Base-by-base conservation (phyloP, 2,329 filamentous ascomycete genomes). In the Sporothrix sp. region DNA sequence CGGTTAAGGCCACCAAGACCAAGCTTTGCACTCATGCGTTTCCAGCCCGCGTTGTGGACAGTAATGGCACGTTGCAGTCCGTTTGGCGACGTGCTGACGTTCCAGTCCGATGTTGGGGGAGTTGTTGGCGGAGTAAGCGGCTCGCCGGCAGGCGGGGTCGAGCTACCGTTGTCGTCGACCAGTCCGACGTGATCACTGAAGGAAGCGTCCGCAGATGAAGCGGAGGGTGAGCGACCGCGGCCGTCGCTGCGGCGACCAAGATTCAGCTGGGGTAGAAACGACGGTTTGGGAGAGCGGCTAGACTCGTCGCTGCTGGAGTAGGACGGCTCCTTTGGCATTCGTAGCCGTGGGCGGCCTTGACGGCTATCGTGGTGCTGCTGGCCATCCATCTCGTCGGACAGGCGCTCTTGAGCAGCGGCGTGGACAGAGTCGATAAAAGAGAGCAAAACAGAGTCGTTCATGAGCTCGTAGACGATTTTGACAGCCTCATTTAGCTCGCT, bases 371-470 rank as follows among this genome's bases (percentile, higher is more conserved):
- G 28, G 10, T 50, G 46, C 28, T 48, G 42, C 3, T 40, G 20
- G 14, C 46, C 40, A 11, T 49, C 36, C 33, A 8, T 28, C 9
- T 48, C 51, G 18, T 23, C 37, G 14, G 16, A 18, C 7, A 16
- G 23, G 10, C 65, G 66, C 47, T 59, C 33, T 14, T 39, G 52
- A 3, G 48, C 33, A 25, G 38, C 28, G 10, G 43, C 38, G 28
- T 32, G 45, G 27, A 77, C 68, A 0, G 76, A 78, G 56, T 95
- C 91, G 49, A 97, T 75, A 63, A 97, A 98, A 0, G 91, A 90
- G 1, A 95, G 82, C 47, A 97, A 74, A 0, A 97, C 87, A 3
- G 90, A 96, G 64, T 97, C 93, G 60, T 95, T 94, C 90, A 98
- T 97, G 51, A 98, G 73, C 59, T 97, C 93, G 65, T 91, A 90